phyloP scores from a whole-genome alignment of 768 basidiomycete species.

The Lactarius indigo region DNA sequence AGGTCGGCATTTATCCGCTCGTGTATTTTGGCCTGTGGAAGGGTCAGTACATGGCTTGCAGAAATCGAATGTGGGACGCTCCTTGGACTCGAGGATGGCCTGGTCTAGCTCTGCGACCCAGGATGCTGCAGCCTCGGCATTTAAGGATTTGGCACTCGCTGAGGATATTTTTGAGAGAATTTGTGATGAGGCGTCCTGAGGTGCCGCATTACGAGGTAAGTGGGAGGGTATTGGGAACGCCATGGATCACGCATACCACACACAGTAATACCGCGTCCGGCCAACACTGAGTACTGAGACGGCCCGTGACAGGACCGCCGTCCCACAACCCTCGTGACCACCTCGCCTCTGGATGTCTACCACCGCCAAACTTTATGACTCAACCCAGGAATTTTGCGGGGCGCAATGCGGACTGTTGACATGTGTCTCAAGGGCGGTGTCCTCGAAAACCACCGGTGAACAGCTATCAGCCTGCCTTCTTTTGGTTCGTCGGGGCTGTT shows the following conservation, averaged over 20 bases:
- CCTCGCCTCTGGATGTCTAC: too few relatives aligned
- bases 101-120: constrained; percentile 74
- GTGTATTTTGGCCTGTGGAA: constrained; percentile 58
- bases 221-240: constrained; percentile 72
- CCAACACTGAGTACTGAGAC: too few relatives aligned
- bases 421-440: not conserved
- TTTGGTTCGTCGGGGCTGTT: not conserved
- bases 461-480: too few relatives aligned
- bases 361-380: too few relatives aligned
- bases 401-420: not conserved
- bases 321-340: too few relatives aligned
- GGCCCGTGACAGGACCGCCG: too few relatives aligned
- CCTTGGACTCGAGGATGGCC: constrained; percentile 69
- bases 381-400: too few relatives aligned
- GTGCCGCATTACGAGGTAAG: constrained; percentile 58
- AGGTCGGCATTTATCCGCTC: constrained; percentile 66
- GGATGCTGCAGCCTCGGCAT: constrained; percentile 55
- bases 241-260: constrained; percentile 45
- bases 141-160: constrained; percentile 54
- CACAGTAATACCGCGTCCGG: too few relatives aligned
- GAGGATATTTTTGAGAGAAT: constrained; percentile 69
- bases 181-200: constrained; percentile 65
- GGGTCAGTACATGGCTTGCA: constrained; percentile 3
- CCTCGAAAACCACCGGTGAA: too few relatives aligned
- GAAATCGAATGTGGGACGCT: constrained; percentile 30